Base-by-base conservation (phyloP, 2,329 filamentous ascomycete genomes). In the Hymenoscyphus fructigenus region DNA sequence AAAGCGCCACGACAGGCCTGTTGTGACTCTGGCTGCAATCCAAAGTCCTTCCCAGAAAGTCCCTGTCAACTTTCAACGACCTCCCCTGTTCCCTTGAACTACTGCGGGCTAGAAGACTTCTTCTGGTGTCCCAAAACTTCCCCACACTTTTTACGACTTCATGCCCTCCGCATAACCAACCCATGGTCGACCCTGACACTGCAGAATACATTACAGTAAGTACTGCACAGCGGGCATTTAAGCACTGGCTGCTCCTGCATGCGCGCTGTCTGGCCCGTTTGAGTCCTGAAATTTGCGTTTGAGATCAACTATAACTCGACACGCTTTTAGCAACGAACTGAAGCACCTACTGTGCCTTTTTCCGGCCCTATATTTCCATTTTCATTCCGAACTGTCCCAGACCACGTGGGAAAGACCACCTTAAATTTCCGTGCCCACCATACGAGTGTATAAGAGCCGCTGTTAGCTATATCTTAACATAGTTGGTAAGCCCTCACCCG, bases 61-160 rank as follows among this genome's bases (percentile, higher is more conserved):
- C 29, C 28, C 29, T 32, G 29, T 32, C 29, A 7, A 7, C 29
- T 32, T 32, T 32, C 29, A 32, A 32, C 29, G 5, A 32, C 56
- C 34, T 20, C 10, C 36, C 36, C 36, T 41, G 2, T 12, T 36
- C 9, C 41, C 41, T 17, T 41, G 12, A 41, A 12, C 41, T 44
- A 44, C 1, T 17, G 34, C 14, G 9, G 34, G 14, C 14, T 36
- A 50, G 44, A 50, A 50, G n/a, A 44, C 60, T 23, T 9, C n/a
- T 59, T 10, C 28, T 55, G 17, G 20, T 55, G 32, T 38, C 53
- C 60, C 23, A 23, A 20, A 17, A 15, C 55, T 60, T 63, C 64
- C 64, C 61, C 64, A 66, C 64, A 63, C 28, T 63, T 28, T 17
- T 50, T 10, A 12, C 44, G 23, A 36, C 36, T 66, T 63, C 58